Percentiles rank a stretch among this genome's conserved stretches.
These are phyloP conservation scores for Dryas drummondii DNA, from an alignment of 306 rosid genomes.

Conservation along the genomic window DNA sequence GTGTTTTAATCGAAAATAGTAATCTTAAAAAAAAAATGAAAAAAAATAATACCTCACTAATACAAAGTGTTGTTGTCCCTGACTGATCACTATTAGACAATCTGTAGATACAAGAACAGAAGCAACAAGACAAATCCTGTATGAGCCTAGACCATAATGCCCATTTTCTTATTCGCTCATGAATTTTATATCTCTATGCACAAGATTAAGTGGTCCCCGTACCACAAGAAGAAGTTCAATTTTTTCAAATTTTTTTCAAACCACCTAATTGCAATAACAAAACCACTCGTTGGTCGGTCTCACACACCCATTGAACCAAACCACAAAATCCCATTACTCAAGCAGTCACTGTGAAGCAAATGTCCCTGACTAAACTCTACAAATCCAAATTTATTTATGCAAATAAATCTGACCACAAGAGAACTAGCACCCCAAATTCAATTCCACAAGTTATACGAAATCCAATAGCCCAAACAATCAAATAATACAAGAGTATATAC, in stretches of 20 bases:
- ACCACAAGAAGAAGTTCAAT: background rate
- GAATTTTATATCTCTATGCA: background rate
- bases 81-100: too few species aligned
- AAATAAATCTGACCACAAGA: background rate
- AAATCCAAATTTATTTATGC: background rate
- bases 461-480: background rate
- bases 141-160: background rate
- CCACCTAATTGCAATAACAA: background rate
- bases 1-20: too few species aligned
- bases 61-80: too few species aligned
- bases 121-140: background rate
- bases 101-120: background rate
- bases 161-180: background rate
- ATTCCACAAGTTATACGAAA: background rate
- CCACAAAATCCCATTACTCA: conserved; percentile 6
- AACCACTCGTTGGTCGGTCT: background rate
- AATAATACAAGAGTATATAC: background rate
- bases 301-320: background rate
- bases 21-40: too few species aligned
- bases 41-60: too few species aligned
- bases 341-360: background rate
- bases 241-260: background rate
- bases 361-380: background rate
- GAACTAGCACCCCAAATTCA: background rate
- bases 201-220: background rate